Conservation (phyloP, 371 early-diverging fungal genomes). For the Mucor plumbeus region DNA sequence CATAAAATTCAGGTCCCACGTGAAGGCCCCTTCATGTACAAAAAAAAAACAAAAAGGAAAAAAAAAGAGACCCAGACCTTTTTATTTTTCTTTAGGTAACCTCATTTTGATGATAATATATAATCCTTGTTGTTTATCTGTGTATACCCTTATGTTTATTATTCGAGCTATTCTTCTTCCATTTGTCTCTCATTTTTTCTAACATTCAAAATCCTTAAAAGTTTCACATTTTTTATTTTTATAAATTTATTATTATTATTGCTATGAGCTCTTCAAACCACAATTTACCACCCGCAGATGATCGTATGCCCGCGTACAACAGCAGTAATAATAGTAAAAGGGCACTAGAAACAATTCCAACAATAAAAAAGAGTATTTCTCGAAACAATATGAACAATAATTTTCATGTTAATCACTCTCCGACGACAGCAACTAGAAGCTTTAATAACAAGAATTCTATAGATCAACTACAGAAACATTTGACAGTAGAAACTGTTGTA, state of each 20-base stretch:
- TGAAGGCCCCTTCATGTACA: background rate
- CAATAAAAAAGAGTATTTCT: slow-evolving; percentile 19
- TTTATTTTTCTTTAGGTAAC: slow-evolving; percentile 1
- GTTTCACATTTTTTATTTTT: background rate
- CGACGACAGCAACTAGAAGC: slow-evolving; percentile 2
- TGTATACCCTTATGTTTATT: background rate
- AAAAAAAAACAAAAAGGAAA: too few relatives aligned
- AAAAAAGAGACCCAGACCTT: slow-evolving; percentile 1
- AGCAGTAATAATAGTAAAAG: background rate
- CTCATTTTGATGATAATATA: background rate
- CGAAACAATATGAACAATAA: slow-evolving; percentile 15
- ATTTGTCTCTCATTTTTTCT: background rate
- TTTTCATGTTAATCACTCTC: slow-evolving; percentile 1
- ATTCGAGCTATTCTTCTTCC: background rate
- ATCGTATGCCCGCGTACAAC: background rate
- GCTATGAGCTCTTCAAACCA: background rate
- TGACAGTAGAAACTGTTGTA: slow-evolving; percentile 23
- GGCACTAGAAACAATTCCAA: background rate
- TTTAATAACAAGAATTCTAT: slow-evolving; percentile 1
- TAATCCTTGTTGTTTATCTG: background rate
- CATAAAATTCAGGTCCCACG: background rate
- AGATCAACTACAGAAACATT: background rate
- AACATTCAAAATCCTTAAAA: background rate
- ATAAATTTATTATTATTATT: background rate
- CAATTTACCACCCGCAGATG: background rate